phyloP scores from a whole-genome alignment of 2,329 filamentous ascomycete genomes.

The Fusarium buxicola region DNA sequence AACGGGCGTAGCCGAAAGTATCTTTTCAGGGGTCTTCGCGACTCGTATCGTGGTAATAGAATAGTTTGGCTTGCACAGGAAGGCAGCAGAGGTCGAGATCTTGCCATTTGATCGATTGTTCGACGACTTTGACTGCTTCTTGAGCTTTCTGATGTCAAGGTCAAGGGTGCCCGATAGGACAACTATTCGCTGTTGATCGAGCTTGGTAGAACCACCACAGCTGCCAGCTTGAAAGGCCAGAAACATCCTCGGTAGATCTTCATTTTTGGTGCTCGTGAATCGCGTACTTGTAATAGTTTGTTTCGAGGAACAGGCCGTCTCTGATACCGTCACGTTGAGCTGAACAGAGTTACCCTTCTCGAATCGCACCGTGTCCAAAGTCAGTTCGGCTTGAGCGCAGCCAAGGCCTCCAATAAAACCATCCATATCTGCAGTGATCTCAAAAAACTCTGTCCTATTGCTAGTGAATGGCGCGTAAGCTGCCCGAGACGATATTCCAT shows the following conservation, averaged over 20 bases:
- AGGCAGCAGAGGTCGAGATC: conserved; percentile 26
- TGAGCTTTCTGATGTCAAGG: conserved; percentile 32
- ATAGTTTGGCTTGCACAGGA: conserved; percentile 43
- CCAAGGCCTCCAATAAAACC: conserved; percentile 50
- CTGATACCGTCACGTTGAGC: conserved; percentile 49
- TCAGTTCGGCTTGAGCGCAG: conserved; percentile 46
- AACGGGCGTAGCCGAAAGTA: conserved; percentile 23
- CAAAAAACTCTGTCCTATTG: conserved; percentile 38
- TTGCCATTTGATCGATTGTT: conserved; percentile 21
- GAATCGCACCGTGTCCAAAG: conserved; percentile 42
- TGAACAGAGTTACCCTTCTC: conserved; percentile 24
- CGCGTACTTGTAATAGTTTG: conserved; percentile 35
- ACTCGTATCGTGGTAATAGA: conserved; percentile 31
- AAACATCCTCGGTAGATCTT: conserved; percentile 31
- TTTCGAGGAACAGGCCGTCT: conserved; percentile 28
- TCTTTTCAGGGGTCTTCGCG: conserved; percentile 27
- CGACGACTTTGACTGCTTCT: conserved; percentile 24
- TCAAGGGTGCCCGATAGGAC: conserved; percentile 35
- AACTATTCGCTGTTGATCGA: conserved; percentile 40
- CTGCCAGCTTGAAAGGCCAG: conserved; percentile 32
- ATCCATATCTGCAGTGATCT: conserved; percentile 49
- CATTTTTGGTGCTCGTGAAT: conserved; percentile 26
- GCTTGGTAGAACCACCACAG: conserved; percentile 31
- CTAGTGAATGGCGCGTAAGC: conserved; percentile 52
- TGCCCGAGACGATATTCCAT: conserved; percentile 49